These are phyloP conservation scores for Alternaria alternata DNA, from an alignment of 2,329 filamentous ascomycete genomes.

Conservation along the genomic window DNA sequence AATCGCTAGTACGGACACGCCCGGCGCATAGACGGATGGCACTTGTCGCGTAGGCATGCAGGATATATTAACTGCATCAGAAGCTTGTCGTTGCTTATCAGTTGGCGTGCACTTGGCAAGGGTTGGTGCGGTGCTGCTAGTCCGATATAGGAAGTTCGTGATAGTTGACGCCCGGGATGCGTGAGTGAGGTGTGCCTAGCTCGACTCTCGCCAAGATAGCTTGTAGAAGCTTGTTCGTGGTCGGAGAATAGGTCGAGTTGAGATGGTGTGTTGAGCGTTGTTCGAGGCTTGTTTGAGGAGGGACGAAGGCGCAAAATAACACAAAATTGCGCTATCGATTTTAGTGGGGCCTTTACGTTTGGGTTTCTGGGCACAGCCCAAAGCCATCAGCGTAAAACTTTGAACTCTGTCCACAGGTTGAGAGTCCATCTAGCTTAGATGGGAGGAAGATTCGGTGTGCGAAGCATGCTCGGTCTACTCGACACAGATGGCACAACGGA, in stretches of 20 bases:
- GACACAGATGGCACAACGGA: no score
- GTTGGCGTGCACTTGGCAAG: conserved; percentile 12
- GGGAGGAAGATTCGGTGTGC: no score
- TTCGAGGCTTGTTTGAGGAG: background rate
- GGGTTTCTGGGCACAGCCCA: background rate
- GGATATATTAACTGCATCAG: conserved; percentile 5
- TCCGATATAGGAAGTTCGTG: conserved; percentile 5
- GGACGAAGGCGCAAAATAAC: background rate
- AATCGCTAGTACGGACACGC: background rate
- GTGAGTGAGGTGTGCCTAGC: background rate
- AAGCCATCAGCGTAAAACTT: background rate
- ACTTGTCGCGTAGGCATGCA: background rate
- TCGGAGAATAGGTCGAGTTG: background rate
- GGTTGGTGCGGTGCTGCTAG: conserved; percentile 5
- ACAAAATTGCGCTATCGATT: background rate
- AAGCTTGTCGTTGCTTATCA: conserved; percentile 15
- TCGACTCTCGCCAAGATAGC: background rate
- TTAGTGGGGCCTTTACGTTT: background rate
- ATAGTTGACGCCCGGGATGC: background rate
- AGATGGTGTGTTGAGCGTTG: background rate
- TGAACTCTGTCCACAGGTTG: no score
- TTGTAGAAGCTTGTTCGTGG: background rate
- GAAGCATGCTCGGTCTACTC: no score
- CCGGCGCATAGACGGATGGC: background rate
- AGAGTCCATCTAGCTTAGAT: no score